A percentile compares a stretch with the other conserved stretches of the same genome.
Conservation (phyloP, 1,284 basidiomycete genomes). For the Sphaerobolus stellatus region DNA sequence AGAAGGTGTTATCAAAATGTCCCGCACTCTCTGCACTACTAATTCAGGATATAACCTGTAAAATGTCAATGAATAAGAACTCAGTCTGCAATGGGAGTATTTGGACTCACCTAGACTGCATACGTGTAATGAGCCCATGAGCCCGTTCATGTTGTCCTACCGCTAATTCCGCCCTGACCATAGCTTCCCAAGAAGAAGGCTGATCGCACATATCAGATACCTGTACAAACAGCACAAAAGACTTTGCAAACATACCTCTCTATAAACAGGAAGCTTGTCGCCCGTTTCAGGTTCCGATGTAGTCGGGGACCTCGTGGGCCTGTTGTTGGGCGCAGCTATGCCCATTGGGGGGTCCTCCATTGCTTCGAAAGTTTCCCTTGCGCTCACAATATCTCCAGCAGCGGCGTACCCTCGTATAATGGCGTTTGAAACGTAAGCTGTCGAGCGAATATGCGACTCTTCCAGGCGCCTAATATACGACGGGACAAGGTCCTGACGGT, state of each 20-base stretch:
- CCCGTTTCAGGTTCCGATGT: slow-evolving; percentile 22
- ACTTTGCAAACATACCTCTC: slow-evolving; percentile 65
- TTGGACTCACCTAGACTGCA: slow-evolving; percentile 66
- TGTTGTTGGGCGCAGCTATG: slow-evolving; percentile 86
- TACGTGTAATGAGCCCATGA: slow-evolving; percentile 66
- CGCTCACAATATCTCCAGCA: slow-evolving; percentile 65
- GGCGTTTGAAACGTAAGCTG: slow-evolving; percentile 94
- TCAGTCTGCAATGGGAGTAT: background rate
- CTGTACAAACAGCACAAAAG: slow-evolving; percentile 7
- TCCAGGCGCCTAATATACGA: slow-evolving; percentile 67
- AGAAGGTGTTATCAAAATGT: slow-evolving; percentile 3
- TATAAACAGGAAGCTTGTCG: slow-evolving; percentile 63
- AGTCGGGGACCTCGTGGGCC: slow-evolving; percentile 48
- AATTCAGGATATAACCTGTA: slow-evolving; percentile 8
- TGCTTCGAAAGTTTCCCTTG: slow-evolving; percentile 81
- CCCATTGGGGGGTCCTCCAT: slow-evolving; percentile 85
- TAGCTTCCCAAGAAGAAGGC: slow-evolving; percentile 90
- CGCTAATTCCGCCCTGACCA: slow-evolving; percentile 90
- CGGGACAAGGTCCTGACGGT: slow-evolving; percentile 78
- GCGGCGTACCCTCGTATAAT: slow-evolving; percentile 88
- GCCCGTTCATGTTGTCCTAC: slow-evolving; percentile 75
- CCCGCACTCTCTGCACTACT: slow-evolving; percentile 9
- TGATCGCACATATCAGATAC: too few relatives aligned
- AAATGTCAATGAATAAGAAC: background rate
- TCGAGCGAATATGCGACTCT: slow-evolving; percentile 74